Evolutionary conservation across 371 early-diverging fungal species (phyloP).

Genomic region (Mortierella sp.): DNA sequence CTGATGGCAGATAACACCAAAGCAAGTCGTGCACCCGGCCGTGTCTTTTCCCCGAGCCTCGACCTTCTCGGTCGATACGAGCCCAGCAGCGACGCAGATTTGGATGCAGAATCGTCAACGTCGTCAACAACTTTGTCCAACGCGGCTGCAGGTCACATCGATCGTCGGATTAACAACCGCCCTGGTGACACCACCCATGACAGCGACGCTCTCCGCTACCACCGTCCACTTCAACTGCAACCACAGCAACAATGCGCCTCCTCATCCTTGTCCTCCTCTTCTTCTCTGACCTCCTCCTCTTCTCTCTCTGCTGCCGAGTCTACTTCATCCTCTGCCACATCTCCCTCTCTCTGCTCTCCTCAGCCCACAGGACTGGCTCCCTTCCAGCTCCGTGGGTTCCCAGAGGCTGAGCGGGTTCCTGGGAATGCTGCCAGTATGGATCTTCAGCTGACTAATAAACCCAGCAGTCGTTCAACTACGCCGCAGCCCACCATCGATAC

Average conservation of each 20-base stretch:
- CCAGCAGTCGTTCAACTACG: conserved; percentile 2
- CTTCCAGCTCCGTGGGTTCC: background rate
- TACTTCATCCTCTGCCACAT: too few relatives aligned
- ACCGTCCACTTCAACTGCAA: conserved; percentile 9
- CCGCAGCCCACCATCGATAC: conserved; percentile 26
- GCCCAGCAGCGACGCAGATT: background rate
- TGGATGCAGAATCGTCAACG: background rate
- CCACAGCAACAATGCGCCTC: background rate
- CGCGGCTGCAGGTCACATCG: background rate
- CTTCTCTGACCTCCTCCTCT: conserved; percentile 7
- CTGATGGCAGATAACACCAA: conserved; percentile 32
- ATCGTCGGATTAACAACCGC: too few relatives aligned
- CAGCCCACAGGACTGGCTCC: conserved; percentile 12
- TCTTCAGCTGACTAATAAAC: background rate
- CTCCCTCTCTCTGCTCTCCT: too few relatives aligned
- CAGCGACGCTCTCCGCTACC: conserved; percentile 8
- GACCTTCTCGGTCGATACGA: background rate
- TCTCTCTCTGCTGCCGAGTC: too few relatives aligned
- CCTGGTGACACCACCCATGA: conserved; percentile 16
- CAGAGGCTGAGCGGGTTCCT: background rate
- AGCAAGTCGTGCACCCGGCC: background rate
- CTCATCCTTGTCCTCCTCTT: background rate
- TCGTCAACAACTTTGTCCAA: background rate
- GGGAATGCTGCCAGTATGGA: background rate
- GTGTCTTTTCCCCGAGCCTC: background rate